Conservation (phyloP, 2,329 filamentous ascomycete genomes). For the Aschersonia sp. region DNA sequence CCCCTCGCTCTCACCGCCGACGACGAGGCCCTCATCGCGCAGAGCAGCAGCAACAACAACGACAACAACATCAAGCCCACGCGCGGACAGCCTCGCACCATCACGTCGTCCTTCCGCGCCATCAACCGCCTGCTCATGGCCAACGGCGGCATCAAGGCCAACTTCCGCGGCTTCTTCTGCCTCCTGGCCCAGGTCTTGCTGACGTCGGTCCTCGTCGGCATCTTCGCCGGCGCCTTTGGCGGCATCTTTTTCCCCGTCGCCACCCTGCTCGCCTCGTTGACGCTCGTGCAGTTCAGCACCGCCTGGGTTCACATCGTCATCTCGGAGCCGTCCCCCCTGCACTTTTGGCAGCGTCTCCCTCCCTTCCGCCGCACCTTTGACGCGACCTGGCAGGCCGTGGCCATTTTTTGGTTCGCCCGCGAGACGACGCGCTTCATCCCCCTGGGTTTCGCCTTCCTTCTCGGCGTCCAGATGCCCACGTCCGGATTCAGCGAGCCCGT, state of each 20-base stretch:
- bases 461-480: conserved; percentile 27
- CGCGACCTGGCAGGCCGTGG: conserved; percentile 54
- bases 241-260: conserved; percentile 24
- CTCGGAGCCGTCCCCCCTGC: conserved; percentile 46
- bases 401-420: conserved; percentile 44
- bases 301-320: conserved; percentile 82
- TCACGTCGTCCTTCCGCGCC: conserved; percentile 36
- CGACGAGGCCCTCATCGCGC: conserved; percentile 18
- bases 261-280: conserved; percentile 42
- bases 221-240: conserved; percentile 30
- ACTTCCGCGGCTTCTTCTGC: conserved; percentile 54
- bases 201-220: conserved; percentile 21
- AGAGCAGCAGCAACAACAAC: conserved; percentile 14
- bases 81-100: conserved; percentile 19
- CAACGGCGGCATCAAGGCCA: conserved; percentile 47
- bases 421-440: conserved; percentile 35
- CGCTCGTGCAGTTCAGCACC: conserved; percentile 54
- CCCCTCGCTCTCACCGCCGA: conserved; percentile 26
- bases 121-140: conserved; percentile 41
- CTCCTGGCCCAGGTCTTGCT: conserved; percentile 23
- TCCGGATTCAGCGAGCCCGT: conserved; percentile 21
- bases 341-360: conserved; percentile 57
- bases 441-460: conserved; percentile 21
- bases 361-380: conserved; percentile 47
- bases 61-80: conserved; percentile 19